A percentile compares a stretch with the other conserved stretches of the same genome.
phyloP scores from a whole-genome alignment of 768 basidiomycete genomes.

The Chalciporus sphaerocephalus region DNA sequence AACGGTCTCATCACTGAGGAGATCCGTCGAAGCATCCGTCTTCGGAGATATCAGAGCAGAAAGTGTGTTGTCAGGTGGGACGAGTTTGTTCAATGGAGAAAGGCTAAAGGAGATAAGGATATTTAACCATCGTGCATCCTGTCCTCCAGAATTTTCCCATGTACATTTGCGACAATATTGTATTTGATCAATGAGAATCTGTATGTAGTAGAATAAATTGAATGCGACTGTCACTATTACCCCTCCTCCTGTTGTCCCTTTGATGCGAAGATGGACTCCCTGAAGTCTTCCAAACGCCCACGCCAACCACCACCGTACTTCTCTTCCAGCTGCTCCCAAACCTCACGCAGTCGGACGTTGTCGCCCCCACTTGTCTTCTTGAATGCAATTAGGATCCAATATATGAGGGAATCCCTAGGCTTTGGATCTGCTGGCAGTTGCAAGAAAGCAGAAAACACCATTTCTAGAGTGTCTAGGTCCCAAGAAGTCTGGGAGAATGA shows the following conservation, averaged over 20 bases:
- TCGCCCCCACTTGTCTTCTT: conserved; percentile 56
- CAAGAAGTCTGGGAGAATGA: conserved; percentile 34
- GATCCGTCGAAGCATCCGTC: conserved; percentile 65
- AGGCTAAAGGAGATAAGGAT: conserved; percentile 38
- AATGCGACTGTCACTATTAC: background rate
- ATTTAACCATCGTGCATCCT: conserved; percentile 22
- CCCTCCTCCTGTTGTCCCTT: conserved; percentile 2
- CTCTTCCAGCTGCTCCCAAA: conserved; percentile 54
- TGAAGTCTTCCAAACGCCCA: conserved; percentile 42
- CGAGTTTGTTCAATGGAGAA: conserved; percentile 75
- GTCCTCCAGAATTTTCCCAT: conserved; percentile 1
- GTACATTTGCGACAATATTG: conserved; percentile 9
- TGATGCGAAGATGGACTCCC: conserved; percentile 35
- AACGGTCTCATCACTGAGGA: conserved; percentile 77
- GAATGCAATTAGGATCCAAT: conserved; percentile 68
- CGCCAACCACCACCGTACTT: conserved; percentile 48
- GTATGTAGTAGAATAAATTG: background rate
- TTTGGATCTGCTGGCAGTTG: conserved; percentile 42
- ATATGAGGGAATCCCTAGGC: conserved; percentile 47
- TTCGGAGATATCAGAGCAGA: conserved; percentile 80
- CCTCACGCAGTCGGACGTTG: conserved; percentile 43
- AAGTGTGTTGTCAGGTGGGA: conserved; percentile 66
- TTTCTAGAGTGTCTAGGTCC: conserved; percentile 53
- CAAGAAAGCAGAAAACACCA: conserved; percentile 61
- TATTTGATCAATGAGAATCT: conserved; percentile 9